Base-by-base conservation (phyloP, 352 stramenopile species). In the Globisporangium radiosum region DNA sequence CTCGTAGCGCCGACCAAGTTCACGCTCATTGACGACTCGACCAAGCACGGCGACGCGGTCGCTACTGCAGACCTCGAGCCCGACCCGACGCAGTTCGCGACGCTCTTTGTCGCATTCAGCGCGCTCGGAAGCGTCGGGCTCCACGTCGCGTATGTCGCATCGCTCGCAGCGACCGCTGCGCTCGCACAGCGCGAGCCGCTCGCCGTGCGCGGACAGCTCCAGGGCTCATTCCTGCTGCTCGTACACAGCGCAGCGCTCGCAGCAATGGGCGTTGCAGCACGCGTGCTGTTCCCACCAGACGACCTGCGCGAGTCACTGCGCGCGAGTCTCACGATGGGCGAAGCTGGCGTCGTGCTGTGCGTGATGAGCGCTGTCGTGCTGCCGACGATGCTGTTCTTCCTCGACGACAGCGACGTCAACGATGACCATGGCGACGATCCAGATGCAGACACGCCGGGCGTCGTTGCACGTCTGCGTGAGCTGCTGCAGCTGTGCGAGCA, bases 401-500 rank as follows among this genome's bases (percentile, higher is more conserved):
- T 88, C 9, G 56, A 73, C 7, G 78, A 13, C 11, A 8, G 7
- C 7, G 40, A 44, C 7, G 25, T 33, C 25, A 33, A 33, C 3
- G 25, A 33, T 33, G 25, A 33, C 25, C 25, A 33, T 2, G 25
- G 25, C 25, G 25, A 3, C 25, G 25, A 33, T 33, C 25, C 25
- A 33, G 40, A 44, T 44, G 40, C 40, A 0, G 7, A 8, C 7
- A 44, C 7, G 7, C 7, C 40, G 7, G 7, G 7, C 40, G 40
- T 86, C 9, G 43, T 54, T 0, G 61, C 58, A 1, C 72, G 69
- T 2, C 44, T 79, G 6, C 52, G 58, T 6, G 72, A 87, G 39
- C 53, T 88, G 10, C 80, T 78, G 70, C 66, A 68, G 45, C 75
- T 87, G 33, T 80, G 65, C 51, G 72, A 81, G 43, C 68, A 85